These are phyloP conservation scores for Auricularia cornea DNA, from an alignment of 768 basidiomycete species.

Conservation along the genomic window DNA sequence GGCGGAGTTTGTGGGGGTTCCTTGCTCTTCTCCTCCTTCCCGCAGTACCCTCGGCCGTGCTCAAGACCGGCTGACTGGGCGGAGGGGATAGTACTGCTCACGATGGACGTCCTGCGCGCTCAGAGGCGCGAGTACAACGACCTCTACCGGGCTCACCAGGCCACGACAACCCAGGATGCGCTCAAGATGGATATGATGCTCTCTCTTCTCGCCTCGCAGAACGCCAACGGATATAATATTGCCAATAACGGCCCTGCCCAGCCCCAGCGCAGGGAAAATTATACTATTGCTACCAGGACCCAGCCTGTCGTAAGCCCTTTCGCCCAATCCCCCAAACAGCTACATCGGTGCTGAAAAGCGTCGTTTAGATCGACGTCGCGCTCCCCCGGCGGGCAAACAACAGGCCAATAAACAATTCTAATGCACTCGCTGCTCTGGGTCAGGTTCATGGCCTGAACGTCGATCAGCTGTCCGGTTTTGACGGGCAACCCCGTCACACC, in stretches of 20 bases:
- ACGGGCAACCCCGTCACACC: not conserved
- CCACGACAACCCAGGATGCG: not conserved
- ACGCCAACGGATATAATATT: not conserved
- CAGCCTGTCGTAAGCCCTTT: too few relatives aligned
- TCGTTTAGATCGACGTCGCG: too few relatives aligned
- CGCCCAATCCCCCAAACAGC: too few relatives aligned
- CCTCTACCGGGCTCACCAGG: not conserved
- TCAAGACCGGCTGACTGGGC: too few relatives aligned
- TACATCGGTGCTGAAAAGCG: too few relatives aligned
- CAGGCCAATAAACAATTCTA: too few relatives aligned
- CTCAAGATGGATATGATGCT: slow-evolving; percentile 2
- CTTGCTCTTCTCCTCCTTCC: not conserved
- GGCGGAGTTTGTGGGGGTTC: not conserved
- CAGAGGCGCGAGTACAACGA: slow-evolving; percentile 1
- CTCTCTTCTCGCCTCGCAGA: not conserved
- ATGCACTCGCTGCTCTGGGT: not conserved
- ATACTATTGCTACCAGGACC: not conserved
- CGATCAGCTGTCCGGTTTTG: not conserved
- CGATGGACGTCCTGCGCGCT: not conserved
- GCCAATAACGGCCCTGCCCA: not conserved
- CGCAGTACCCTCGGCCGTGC: not conserved
- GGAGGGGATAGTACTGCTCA: not conserved
- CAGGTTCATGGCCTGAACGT: not conserved
- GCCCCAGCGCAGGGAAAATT: not conserved
- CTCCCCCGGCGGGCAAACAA: too few relatives aligned